Percentiles rank a stretch among this genome's conserved stretches.
These are phyloP conservation scores for Pseudoscleropodium purum DNA, from an alignment of 225 moss, liverwort and hornwort species.

Conservation along the genomic window DNA sequence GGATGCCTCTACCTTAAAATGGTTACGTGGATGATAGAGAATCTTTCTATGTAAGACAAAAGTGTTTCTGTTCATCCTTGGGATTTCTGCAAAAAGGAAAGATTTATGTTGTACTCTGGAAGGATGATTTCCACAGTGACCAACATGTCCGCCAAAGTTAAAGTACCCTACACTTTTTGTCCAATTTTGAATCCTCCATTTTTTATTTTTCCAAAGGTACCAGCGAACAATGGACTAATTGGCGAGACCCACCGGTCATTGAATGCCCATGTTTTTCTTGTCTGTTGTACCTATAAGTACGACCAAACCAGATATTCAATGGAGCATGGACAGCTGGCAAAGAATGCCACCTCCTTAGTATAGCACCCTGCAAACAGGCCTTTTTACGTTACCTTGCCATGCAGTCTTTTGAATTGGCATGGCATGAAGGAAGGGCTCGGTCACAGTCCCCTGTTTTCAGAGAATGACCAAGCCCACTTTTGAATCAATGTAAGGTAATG, in stretches of 20 bases:
- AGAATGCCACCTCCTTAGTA: background rate
- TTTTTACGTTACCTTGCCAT: too few relatives aligned
- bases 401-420: background rate
- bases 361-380: background rate
- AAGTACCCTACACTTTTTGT: background rate
- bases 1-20: too few relatives aligned
- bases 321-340: too few relatives aligned
- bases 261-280: background rate
- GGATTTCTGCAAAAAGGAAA: background rate
- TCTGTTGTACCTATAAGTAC: background rate
- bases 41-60: background rate
- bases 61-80: background rate
- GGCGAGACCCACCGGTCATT: background rate
- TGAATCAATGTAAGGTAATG: too few relatives aligned
- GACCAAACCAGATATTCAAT: background rate
- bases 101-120: too few relatives aligned
- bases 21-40: fast-evolving
- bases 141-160: too few relatives aligned
- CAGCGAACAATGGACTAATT: background rate
- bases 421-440: background rate
- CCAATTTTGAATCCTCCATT: background rate
- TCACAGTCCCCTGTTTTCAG: background rate
- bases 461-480: background rate
- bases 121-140: background rate
- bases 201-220: background rate